Conservation (phyloP, 345 rosid genomes). For the Sonneratia alba region DNA sequence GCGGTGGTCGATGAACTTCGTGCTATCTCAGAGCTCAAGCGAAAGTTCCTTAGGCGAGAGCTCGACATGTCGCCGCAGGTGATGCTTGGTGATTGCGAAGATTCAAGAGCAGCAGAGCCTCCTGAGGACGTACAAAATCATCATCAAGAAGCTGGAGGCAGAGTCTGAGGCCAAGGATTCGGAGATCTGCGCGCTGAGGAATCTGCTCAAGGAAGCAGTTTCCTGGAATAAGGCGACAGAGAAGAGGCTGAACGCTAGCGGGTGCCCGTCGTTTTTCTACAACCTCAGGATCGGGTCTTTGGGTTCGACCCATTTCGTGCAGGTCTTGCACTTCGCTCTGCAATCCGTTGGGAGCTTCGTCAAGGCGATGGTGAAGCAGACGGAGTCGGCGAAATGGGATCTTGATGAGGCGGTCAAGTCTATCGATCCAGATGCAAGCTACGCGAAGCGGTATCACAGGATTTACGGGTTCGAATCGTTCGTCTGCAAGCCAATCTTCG, state of each 20-base stretch:
- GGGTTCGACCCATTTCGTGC: slow-evolving; percentile 42
- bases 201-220: slow-evolving; percentile 23
- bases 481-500: slow-evolving; percentile 54
- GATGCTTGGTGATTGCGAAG: slow-evolving; percentile 74
- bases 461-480: slow-evolving; percentile 67
- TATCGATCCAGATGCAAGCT: slow-evolving; percentile 35
- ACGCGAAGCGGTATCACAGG: slow-evolving; percentile 38
- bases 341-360: slow-evolving; percentile 59
- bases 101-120: slow-evolving; percentile 92
- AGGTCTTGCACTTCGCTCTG: slow-evolving; percentile 38
- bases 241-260: slow-evolving; percentile 59
- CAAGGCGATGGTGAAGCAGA: slow-evolving; percentile 58
- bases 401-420: slow-evolving; percentile 58
- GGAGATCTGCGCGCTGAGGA: slow-evolving; percentile 26
- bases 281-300: slow-evolving; percentile 26
- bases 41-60: slow-evolving; percentile 51
- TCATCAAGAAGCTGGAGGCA: slow-evolving; percentile 55
- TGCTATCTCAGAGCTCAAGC: slow-evolving; percentile 61
- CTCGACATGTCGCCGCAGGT: slow-evolving; percentile 81
- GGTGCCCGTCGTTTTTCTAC: slow-evolving; percentile 46
- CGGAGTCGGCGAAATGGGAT: slow-evolving; percentile 79
- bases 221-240: slow-evolving; percentile 44
- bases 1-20: slow-evolving; percentile 77
- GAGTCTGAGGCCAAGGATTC: slow-evolving; percentile 36
- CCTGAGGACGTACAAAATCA: slow-evolving; percentile 77